Base-by-base conservation (phyloP, 2,329 filamentous ascomycete genomes). In the Xylariales sp. region DNA sequence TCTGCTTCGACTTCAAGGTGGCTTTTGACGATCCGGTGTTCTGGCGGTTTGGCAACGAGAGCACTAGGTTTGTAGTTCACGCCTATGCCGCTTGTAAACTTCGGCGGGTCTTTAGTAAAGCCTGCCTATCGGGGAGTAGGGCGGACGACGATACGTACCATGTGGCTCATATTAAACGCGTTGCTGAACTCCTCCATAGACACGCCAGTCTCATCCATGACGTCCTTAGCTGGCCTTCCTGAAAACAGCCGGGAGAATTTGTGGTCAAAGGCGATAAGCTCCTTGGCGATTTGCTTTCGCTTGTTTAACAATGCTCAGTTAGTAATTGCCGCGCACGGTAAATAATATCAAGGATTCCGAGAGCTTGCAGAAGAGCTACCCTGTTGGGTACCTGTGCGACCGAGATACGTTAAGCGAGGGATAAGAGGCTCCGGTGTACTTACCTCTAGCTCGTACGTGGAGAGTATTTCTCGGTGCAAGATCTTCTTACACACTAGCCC, bases 41-140 rank as follows among this genome's bases (percentile, higher is more conserved):
- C 57, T 39, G 82, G 82, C 0, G 80, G 74, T 76, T 89, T 90
- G 3, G 84, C 84, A 1, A 90, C 83, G 6, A 91, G 81, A 55
- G 83, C 75, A 73, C 84, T 89, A 2, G 83, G 75, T 5, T 82
- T 83, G 73, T 91, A 91, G 74, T 90, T 80, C 39, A 91, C 87
- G 5, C 83, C 80, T 69, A 79, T 63, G 6, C 62, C 67, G 28
- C 57, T 73, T 10, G 63, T 74, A 64, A 73, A 72, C 65, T 71
- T 18, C 45, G 18, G 9, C 16, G 5, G 2, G 1, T 52, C 9
- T 5, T 60, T 39, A 61, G 62, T 18, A 34, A 46, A 9, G n/a
- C 6, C 10, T 6, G 12, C 5, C 32, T 32, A 7, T 16, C 2
- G 53, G 61, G 12, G 3, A 5, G 4, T 18, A 18, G 4, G 16